A percentile compares a stretch with the other conserved stretches of the same genome.
Conservation (phyloP, 2,329 filamentous ascomycete genomes). For the Lachnellula cervina region DNA sequence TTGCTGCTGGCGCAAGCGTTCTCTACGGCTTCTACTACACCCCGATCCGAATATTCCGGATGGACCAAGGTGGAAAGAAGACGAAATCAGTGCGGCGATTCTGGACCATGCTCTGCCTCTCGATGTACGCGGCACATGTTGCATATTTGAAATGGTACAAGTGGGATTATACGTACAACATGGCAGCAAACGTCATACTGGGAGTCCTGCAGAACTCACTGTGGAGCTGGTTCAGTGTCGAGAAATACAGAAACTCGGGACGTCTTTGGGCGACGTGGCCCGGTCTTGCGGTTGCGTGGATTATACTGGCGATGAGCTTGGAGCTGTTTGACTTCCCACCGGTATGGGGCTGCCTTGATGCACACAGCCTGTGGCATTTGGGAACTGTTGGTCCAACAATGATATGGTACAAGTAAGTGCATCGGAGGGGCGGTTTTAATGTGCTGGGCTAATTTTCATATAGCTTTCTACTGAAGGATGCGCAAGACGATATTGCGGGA, state of each 20-base stretch:
- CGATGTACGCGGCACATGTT: slow-evolving; percentile 71
- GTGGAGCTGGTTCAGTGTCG: slow-evolving; percentile 81
- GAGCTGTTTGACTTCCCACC: slow-evolving; percentile 94
- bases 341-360: slow-evolving; percentile 75
- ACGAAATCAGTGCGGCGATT: slow-evolving; percentile 49
- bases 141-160: slow-evolving; percentile 76
- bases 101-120: slow-evolving; percentile 71
- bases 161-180: slow-evolving; percentile 98
- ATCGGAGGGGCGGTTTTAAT: neutral
- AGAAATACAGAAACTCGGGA: slow-evolving; percentile 65
- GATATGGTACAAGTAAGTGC: slow-evolving; percentile 88
- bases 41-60: slow-evolving; percentile 73
- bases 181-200: slow-evolving; percentile 84
- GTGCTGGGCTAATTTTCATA: slow-evolving; percentile 4
- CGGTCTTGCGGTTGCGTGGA: slow-evolving; percentile 84
- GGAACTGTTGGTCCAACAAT: slow-evolving; percentile 84
- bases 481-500: slow-evolving; percentile 72
- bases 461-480: slow-evolving; percentile 83
- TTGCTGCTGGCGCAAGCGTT: slow-evolving; percentile 83
- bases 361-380: slow-evolving; percentile 93
- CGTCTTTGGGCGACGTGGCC: slow-evolving; percentile 84
- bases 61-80: slow-evolving; percentile 54
- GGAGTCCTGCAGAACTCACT: slow-evolving; percentile 76
- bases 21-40: slow-evolving; percentile 89
- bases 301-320: slow-evolving; percentile 89